Percentiles rank a stretch among this genome's conserved stretches.
Conservation (phyloP, 495 filamentous ascomycete genomes). For the Margaritispora aquatica region DNA sequence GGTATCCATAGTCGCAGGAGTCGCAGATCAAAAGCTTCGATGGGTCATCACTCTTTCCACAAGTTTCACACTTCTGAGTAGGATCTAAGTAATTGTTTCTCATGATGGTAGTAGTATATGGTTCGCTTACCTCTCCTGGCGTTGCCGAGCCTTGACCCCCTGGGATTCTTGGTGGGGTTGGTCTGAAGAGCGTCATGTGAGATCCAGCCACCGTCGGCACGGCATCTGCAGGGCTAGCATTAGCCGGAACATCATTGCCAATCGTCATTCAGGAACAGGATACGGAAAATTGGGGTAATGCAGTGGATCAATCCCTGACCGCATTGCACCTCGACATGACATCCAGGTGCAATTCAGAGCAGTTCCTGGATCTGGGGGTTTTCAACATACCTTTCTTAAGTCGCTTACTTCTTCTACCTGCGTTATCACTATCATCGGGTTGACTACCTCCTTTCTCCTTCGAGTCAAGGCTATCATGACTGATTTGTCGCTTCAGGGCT, state of each 20-base stretch:
- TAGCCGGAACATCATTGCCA: constrained; percentile 33
- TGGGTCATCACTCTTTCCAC: constrained; percentile 74
- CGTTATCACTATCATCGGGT: constrained; percentile 59
- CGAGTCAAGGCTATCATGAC: constrained; percentile 63
- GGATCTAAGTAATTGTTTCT: constrained; percentile 27
- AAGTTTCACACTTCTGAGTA: constrained; percentile 72
- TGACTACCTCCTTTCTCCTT: constrained; percentile 45
- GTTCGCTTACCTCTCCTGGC: constrained; percentile 64
- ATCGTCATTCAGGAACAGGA: constrained; percentile 8
- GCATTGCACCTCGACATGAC: constrained; percentile 13
- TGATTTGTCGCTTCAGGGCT: constrained; percentile 74
- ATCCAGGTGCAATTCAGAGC: neutral
- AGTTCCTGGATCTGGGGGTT: neutral
- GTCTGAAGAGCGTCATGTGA: constrained; percentile 91
- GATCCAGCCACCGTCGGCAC: constrained; percentile 90
- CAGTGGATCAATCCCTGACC: constrained; percentile 16
- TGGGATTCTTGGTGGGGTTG: constrained; percentile 64
- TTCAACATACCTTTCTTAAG: constrained; percentile 75
- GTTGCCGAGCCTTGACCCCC: constrained; percentile 59
- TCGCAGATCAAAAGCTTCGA: constrained; percentile 76
- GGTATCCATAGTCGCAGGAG: constrained; percentile 85
- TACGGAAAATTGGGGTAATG: neutral
- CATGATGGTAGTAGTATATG: neutral
- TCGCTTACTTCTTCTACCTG: constrained; percentile 84
- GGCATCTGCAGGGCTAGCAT: constrained; percentile 50